A percentile compares a stretch with the other conserved stretches of the same genome.
Conservation (phyloP, 352 stramenopile species). For the Phytophthora tubulina region DNA sequence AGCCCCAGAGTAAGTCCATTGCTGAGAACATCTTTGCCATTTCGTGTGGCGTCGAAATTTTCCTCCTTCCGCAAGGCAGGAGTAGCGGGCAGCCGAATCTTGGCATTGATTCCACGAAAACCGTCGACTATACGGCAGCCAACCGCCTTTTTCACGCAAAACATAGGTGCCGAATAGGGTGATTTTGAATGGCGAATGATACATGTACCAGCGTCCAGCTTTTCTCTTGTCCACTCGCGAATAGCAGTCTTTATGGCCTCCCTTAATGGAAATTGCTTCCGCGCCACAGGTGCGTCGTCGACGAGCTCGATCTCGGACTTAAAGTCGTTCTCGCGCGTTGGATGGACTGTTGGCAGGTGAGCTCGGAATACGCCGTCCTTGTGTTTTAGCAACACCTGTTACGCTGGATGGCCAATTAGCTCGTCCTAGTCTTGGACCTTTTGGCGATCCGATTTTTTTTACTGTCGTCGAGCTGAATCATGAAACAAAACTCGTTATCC, state of each 20-base stretch:
- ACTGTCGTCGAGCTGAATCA: not conserved
- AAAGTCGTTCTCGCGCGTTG: not conserved
- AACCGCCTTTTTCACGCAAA: not conserved
- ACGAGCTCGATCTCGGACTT: not conserved
- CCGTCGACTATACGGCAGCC: slow-evolving; percentile 1
- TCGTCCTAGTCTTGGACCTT: not conserved
- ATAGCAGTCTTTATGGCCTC: not conserved
- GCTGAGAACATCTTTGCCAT: too few relatives aligned
- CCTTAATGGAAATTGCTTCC: too few relatives aligned
- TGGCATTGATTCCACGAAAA: slow-evolving; percentile 10
- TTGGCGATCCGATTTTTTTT: not conserved
- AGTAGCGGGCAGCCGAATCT: not conserved
- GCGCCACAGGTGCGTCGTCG: not conserved
- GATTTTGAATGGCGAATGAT: not conserved
- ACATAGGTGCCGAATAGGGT: not conserved
- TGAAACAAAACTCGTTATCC: not conserved
- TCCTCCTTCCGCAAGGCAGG: slow-evolving; percentile 14
- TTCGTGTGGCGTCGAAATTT: slow-evolving; percentile 11
- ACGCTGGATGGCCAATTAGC: not conserved
- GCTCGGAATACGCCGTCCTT: not conserved
- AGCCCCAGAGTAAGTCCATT: not conserved
- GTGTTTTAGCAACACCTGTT: not conserved
- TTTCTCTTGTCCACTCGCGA: not conserved
- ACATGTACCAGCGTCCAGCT: not conserved
- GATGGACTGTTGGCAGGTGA: not conserved